phyloP scores from a whole-genome alignment of 768 basidiomycete species.

The Chalciporus sphaerocephalus region DNA sequence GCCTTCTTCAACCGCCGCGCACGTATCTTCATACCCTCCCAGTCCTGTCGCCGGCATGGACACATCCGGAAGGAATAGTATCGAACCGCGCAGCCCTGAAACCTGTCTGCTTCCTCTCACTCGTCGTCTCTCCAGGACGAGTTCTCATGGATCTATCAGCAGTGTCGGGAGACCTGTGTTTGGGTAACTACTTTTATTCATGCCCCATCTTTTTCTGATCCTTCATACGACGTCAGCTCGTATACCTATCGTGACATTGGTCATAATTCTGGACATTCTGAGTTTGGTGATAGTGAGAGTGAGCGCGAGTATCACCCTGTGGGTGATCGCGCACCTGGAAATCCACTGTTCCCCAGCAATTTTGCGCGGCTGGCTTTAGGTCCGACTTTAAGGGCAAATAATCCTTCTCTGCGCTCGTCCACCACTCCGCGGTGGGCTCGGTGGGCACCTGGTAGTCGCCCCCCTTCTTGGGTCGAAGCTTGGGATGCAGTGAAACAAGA shows the following conservation, averaged over 20 bases:
- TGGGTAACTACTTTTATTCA: slow-evolving; percentile 11
- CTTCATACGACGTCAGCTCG: slow-evolving; percentile 9
- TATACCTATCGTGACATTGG: slow-evolving; percentile 15
- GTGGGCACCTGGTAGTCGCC: slow-evolving; percentile 28
- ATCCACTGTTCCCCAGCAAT: slow-evolving; percentile 78
- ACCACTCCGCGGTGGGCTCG: slow-evolving; percentile 18
- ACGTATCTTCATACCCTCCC: slow-evolving; percentile 23
- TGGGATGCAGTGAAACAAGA: slow-evolving; percentile 42
- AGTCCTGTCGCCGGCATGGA: slow-evolving; percentile 17
- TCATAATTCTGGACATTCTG: slow-evolving; percentile 13
- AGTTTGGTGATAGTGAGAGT: slow-evolving; percentile 24
- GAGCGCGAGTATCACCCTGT: slow-evolving; percentile 43
- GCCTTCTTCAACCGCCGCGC: slow-evolving; percentile 25
- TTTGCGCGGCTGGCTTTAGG: slow-evolving; percentile 64
- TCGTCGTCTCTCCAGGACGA: slow-evolving; percentile 22
- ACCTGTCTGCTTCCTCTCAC: slow-evolving; percentile 14
- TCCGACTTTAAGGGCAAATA: slow-evolving; percentile 58
- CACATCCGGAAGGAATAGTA: slow-evolving; percentile 19
- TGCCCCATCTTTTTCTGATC: background rate
- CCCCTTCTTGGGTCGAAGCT: slow-evolving; percentile 38
- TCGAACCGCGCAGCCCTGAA: slow-evolving; percentile 27
- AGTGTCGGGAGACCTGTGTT: slow-evolving; percentile 26
- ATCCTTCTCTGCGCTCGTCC: slow-evolving; percentile 22
- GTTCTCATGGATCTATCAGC: slow-evolving; percentile 24
- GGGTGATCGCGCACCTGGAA: slow-evolving; percentile 65